Base-by-base conservation (phyloP, 768 basidiomycete species). In the Ramaria sp. region DNA sequence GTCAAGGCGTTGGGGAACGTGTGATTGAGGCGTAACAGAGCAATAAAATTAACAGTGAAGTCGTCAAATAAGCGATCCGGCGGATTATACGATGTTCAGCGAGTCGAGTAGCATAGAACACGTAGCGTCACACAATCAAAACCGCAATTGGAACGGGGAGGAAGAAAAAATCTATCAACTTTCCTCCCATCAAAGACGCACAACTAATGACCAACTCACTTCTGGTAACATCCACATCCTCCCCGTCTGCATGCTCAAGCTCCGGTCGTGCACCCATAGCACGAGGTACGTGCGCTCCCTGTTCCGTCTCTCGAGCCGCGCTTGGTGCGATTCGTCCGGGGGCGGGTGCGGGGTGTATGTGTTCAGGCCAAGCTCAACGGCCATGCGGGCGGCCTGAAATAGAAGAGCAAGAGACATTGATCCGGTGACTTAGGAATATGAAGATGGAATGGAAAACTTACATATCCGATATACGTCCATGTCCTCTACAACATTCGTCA, bases 181-280 rank as follows among this genome's bases (percentile, higher is more conserved):
- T n/a, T 1, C 39, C 10, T n/a, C 20, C 39, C 16, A 15, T 18
- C 15, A 15, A 39, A 5, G 3, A 39, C 4, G 24, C 44, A 32
- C 30, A 8, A 8, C 32, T 8, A 34, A 13, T 13, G 32, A 8
- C 8, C 27, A 10, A 36, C 56, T 16, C 24, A 75, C 74, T 70
- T 90, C 88, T 8, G 85, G 86, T 18, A 92, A 75, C 89, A 91
- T 91, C 87, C 87, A 90, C 57, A 79, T 81, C 41, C 85, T 74
- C 47, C 88, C 89, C 1, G 88, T 90, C 66, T 91, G 88, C 67
- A 85, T 89, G 68, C 83, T 85, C 44, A 91, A 74, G 62, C 84
- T 87, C 52, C 88, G 82, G 66, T 92, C 88, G 62, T 92, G 89
- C 41, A 88, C 82, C 61, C 86, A 92, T 13, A 92, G 69, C 13